Conservation (phyloP, 2,329 filamentous ascomycete species). For the Sporothrix phasma region DNA sequence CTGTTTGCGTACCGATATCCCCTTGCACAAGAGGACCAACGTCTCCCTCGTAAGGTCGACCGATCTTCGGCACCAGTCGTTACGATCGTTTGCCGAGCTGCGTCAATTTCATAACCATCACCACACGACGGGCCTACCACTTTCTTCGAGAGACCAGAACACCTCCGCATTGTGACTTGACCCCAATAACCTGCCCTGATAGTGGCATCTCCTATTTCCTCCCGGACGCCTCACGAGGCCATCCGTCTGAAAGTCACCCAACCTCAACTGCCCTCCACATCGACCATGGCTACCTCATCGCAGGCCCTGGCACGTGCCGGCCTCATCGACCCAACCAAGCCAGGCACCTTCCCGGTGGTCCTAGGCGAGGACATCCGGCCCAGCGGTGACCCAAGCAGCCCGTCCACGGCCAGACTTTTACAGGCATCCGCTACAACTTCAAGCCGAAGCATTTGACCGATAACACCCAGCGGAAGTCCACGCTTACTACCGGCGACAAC, state of each 20-base stretch:
- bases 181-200: neutral
- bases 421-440: constrained; percentile 54
- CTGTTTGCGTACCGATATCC: neutral
- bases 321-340: constrained; percentile 49
- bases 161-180: neutral
- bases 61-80: neutral
- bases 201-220: neutral
- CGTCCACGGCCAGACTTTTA: constrained; percentile 46
- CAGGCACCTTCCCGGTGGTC: constrained; percentile 51
- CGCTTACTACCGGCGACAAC: constrained; percentile 39
- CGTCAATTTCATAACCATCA: neutral
- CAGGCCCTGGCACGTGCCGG: constrained; percentile 19
- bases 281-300: constrained; percentile 19
- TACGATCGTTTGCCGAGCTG: neutral
- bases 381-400: constrained; percentile 31
- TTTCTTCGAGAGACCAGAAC: neutral
- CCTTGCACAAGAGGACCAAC: neutral
- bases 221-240: constrained; percentile 1
- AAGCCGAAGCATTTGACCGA: constrained; percentile 43
- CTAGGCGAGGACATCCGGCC: constrained; percentile 49
- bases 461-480: constrained; percentile 32
- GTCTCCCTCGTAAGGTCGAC: neutral
- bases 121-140: neutral
- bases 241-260: neutral
- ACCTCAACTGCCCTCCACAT: neutral